phyloP scores from a whole-genome alignment of 305 asterid genomes.

The Galium porrigens region DNA sequence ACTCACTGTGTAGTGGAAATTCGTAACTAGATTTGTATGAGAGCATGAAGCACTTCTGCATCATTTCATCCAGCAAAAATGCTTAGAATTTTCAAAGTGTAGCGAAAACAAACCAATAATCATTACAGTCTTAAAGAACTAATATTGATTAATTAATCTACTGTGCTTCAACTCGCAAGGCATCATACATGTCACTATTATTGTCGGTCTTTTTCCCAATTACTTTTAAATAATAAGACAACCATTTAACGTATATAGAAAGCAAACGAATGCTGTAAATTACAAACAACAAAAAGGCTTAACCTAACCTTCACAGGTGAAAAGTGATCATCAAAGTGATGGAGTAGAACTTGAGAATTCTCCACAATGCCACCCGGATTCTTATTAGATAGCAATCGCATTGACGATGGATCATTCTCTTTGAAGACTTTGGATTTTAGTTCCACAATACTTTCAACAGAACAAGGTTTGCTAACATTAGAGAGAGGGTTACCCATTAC shows the following conservation, averaged over 20 bases:
- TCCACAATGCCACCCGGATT: slow-evolving; percentile 11
- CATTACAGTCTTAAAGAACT: neutral
- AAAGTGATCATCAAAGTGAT: slow-evolving; percentile 50
- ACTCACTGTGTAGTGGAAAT: neutral
- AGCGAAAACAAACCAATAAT: neutral
- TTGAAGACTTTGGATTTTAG: slow-evolving; percentile 19
- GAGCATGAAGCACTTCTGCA: neutral
- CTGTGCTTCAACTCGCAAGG: neutral
- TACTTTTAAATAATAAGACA: neutral
- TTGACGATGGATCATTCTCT: slow-evolving; percentile 24
- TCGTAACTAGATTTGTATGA: neutral
- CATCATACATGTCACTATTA: neutral
- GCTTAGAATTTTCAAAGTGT: neutral
- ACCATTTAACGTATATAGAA: neutral
- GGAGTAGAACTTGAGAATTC: slow-evolving; percentile 25
- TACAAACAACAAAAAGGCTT: neutral
- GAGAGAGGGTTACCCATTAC: slow-evolving; percentile 24
- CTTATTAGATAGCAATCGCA: slow-evolving; percentile 24
- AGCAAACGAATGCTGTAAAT: neutral
- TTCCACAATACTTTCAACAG: slow-evolving; percentile 24
- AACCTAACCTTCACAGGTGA: slow-evolving; percentile 36
- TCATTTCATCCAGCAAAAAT: neutral
- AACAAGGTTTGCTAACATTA: slow-evolving; percentile 22
- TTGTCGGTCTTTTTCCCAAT: neutral
- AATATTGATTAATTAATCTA: neutral